phyloP scores from a whole-genome alignment of 2,329 filamentous ascomycete species.

The Colletotrichum kahawae region DNA sequence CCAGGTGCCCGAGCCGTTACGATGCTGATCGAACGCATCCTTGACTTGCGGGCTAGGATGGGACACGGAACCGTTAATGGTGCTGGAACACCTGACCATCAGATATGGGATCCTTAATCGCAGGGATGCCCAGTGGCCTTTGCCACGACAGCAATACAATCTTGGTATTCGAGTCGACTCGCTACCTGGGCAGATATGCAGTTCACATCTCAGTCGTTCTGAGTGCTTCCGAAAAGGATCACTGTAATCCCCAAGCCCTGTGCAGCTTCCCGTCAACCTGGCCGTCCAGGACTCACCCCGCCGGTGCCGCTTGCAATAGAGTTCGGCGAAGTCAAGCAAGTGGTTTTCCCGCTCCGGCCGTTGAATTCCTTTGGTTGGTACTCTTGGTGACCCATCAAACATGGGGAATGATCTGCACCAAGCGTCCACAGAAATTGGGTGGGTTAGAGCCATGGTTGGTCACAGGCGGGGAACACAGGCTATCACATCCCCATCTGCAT shows the following conservation, averaged over 20 bases:
- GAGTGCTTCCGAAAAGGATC: neutral
- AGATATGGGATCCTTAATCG: neutral
- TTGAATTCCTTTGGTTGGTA: neutral
- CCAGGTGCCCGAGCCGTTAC: neutral
- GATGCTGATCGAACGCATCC: neutral
- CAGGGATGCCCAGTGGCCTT: slow-evolving; percentile 1
- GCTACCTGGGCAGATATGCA: neutral
- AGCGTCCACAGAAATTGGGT: neutral
- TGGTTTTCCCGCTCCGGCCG: neutral
- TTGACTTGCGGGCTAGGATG: neutral
- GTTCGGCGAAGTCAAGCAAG: neutral
- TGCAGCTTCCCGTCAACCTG: neutral
- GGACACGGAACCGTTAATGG: neutral
- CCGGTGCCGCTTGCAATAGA: neutral
- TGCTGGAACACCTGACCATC: neutral
- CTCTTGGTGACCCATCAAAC: neutral
- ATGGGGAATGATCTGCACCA: slow-evolving; percentile 22
- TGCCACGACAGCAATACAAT: neutral
- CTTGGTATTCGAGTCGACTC: neutral
- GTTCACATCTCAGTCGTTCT: neutral
- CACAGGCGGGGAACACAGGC: neutral
- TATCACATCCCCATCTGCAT: slow-evolving; percentile 13
- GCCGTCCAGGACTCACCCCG: neutral
- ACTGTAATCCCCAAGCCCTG: neutral
- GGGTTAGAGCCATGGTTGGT: slow-evolving; percentile 1